A percentile compares a stretch with the other conserved stretches of the same genome.
Evolutionary conservation across 2,329 filamentous ascomycete genomes (phyloP).

Genomic region (Penicillium sp.): DNA sequence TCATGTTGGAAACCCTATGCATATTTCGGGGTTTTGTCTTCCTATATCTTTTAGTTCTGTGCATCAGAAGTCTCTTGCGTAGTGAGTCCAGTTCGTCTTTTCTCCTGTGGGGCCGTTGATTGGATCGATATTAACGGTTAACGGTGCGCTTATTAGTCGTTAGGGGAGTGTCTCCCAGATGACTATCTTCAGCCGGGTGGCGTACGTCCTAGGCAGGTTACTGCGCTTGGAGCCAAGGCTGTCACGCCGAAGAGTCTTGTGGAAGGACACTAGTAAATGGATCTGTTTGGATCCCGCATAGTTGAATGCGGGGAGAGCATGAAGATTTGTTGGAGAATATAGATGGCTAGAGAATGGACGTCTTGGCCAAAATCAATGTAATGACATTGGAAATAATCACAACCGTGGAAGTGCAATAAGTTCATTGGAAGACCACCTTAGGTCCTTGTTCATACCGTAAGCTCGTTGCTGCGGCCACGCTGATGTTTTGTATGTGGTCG

Average conservation of each 20-base stretch:
- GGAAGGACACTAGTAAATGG: constrained; percentile 21
- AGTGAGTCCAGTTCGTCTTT: constrained; percentile 7
- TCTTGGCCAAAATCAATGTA: not conserved
- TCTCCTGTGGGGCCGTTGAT: constrained; percentile 46
- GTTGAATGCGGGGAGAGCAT: not conserved
- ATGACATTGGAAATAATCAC: not conserved
- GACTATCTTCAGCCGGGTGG: constrained; percentile 36
- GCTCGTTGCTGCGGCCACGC: not conserved
- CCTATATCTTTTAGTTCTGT: no score
- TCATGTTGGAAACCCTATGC: no score
- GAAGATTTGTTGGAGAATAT: not conserved
- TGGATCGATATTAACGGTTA: constrained; percentile 48
- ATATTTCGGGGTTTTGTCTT: no score
- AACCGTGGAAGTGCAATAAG: not conserved
- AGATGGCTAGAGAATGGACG: not conserved
- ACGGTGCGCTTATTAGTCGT: constrained; percentile 42
- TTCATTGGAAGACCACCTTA: not conserved
- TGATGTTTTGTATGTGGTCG: not conserved
- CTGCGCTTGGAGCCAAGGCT: constrained; percentile 37
- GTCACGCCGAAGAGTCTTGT: constrained; percentile 37
- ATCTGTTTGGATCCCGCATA: not conserved
- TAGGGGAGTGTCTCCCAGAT: constrained; percentile 41
- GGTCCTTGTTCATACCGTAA: not conserved
- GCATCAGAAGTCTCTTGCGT: no score
- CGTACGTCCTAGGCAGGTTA: constrained; percentile 12